Evolutionary conservation across 331 rosid genomes (phyloP).

Genomic region (Saraca asoca): DNA sequence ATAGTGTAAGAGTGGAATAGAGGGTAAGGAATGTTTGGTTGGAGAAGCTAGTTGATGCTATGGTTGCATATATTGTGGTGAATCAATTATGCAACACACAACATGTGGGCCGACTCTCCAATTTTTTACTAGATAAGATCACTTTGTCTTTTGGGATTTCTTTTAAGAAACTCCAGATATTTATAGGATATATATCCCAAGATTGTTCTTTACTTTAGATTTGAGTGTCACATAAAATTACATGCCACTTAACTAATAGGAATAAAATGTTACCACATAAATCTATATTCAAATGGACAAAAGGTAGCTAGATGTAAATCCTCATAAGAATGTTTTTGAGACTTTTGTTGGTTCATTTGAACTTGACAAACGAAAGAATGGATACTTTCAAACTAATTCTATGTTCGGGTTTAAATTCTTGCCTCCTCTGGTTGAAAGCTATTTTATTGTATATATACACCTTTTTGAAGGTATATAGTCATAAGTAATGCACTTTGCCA

Average conservation of each 20-base stretch:
- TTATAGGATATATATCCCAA: slow-evolving; percentile 26
- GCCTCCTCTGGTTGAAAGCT: no score
- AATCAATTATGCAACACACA: not conserved
- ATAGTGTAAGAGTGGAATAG: not conserved
- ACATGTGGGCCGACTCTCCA: not conserved
- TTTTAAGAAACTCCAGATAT: slow-evolving; percentile 69
- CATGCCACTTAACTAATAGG: slow-evolving; percentile 32
- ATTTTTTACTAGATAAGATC: not conserved
- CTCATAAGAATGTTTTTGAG: not conserved
- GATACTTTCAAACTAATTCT: no score
- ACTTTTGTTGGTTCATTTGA: slow-evolving; percentile 3
- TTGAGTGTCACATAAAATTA: slow-evolving; percentile 33
- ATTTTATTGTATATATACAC: no score
- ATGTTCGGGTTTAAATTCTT: no score
- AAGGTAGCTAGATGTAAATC: not conserved
- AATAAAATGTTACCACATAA: slow-evolving; percentile 39
- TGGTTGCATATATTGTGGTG: slow-evolving; percentile 16
- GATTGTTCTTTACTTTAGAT: slow-evolving; percentile 53
- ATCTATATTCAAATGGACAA: not conserved
- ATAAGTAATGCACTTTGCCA: no score
- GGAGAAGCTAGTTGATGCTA: slow-evolving; percentile 22
- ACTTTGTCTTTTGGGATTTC: slow-evolving; percentile 35
- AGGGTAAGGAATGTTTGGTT: slow-evolving; percentile 30
- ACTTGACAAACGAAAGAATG: not conserved
- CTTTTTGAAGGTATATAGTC: no score